Base-by-base conservation (phyloP, 1,284 basidiomycete genomes). In the Puccinia horiana region DNA sequence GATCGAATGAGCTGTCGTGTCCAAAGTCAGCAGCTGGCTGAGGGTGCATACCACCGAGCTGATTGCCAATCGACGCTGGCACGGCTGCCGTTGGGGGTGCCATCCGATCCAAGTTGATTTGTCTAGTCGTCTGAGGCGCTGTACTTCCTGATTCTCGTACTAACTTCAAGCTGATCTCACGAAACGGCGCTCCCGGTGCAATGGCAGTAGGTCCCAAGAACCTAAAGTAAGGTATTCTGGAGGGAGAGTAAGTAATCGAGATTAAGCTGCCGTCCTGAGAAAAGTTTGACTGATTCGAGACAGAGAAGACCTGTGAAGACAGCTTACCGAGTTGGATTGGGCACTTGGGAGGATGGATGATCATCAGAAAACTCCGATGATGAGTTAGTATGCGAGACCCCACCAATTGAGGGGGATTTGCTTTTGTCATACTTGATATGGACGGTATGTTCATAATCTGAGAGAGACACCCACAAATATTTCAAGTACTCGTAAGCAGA, bases 121-220 rank as follows among this genome's bases (percentile, higher is more conserved):
- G 61, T 0, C 35, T 35, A 20, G 35, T 35, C 16, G 47, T 35
- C 29, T 65, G 61, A 12, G 61, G 18, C 40, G 23, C 61, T 65
- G 35, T 65, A 23, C 35, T 65, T 18, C 35, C 61, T 65, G 35
- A 65, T n/a, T 65, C 61, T 35, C 35, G 61, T 3, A 74, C 72
- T 56, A 74, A 35, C 18, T 74, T 74, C 29, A 74, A 35, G 23
- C 72, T 74, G 49, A 74, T 74, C 49, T 74, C 72, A n/a, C 72
- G 49, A 74, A 74, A 74, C 35, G 72, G 72, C 49, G 72, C 72
- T 23, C 72, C 72, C 4, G 72, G 72, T 35, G 72, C 72, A 37
- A 74, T 74, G 56, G 72, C 72, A 18, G 72, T 74, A 23, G 72
- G 72, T 54, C 72, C 72, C 49, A 74, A 74, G 23, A 74, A 74